Evolutionary conservation across 2,329 filamentous ascomycete genomes (phyloP).

Genomic region (Xylariomycetidae sp.): DNA sequence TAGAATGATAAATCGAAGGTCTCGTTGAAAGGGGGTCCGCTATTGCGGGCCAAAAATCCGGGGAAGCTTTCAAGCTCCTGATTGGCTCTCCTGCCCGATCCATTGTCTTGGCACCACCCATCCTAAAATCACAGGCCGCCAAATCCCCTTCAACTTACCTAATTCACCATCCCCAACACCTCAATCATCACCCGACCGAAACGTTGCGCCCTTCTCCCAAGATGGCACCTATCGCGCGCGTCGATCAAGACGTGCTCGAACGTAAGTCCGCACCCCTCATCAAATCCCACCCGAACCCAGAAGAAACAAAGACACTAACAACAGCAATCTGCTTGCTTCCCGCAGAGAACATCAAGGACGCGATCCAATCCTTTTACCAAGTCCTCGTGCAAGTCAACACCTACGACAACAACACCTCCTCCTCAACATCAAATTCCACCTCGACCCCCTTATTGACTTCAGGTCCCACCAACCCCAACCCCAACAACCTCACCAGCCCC

Average conservation of each 20-base stretch:
- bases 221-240: constrained; percentile 31
- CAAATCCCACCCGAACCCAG: neutral
- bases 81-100: too few species aligned
- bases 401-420: constrained; percentile 45
- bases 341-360: constrained; percentile 29
- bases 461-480: constrained; percentile 2
- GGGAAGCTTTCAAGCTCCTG: too few species aligned
- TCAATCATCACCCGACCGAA: too few species aligned
- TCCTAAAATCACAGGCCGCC: too few species aligned
- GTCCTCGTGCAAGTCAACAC: constrained; percentile 53
- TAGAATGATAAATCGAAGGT: too few species aligned
- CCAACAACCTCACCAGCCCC: constrained; percentile 1
- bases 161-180: too few species aligned
- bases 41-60: too few species aligned
- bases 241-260: constrained; percentile 31
- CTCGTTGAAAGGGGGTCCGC: too few species aligned
- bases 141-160: too few species aligned
- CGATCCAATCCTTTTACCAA: constrained; percentile 30
- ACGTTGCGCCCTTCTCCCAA: too few species aligned
- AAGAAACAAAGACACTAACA: neutral
- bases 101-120: too few species aligned
- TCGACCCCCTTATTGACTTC: constrained; percentile 1
- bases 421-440: constrained; percentile 4
- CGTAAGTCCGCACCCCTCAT: constrained; percentile 17
- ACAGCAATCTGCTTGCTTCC: constrained; percentile 1